Base-by-base conservation (phyloP, 2,329 filamentous ascomycete species). In the Tricladium varicosporioides region DNA sequence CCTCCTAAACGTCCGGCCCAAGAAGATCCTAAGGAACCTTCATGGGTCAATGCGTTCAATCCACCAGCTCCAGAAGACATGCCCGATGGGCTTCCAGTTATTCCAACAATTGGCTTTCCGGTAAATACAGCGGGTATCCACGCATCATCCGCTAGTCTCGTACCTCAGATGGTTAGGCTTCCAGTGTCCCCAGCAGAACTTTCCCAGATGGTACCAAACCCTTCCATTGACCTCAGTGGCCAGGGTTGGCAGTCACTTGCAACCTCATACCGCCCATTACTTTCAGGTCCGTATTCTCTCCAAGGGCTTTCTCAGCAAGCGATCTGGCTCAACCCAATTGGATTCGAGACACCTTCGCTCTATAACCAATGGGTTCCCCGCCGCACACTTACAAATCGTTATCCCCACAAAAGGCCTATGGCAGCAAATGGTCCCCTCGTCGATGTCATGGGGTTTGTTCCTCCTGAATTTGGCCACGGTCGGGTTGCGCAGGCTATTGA, bases 401-500 rank as follows among this genome's bases (percentile, higher is more conserved):
- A 32, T 14, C 53, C 36, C 43, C 48, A 49, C 27, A 11, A 32
- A 13, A 58, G 48, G 48, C 43, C 56, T 27, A 49, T 19, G 27
- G 14, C 42, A 45, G 19, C 14, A 18, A 53, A 43, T 46, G 53
- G 53, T 1, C 57, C 48, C 15, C n/a, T 57, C 18, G 31, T 56
- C 44, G 49, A 56, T 36, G 47, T 58, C 5, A 14, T 42, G 14
- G 22, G 45, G 2, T 53, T 51, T 13, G 27, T 56, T 13, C 52
- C 52, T 16, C 51, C 42, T 15, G 59, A 66, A n/a, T 52, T 60
- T 19, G 65, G 59, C 32, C 33, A 54, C 14, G 63, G 67, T 9
- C 62, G 67, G 44, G 58, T 54, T 18, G 66, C 67, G 5, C 50
- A 61, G 16, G 54, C 54, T 4, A 58, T 69, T 48, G 56, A 65